Base-by-base conservation (phyloP, 2,329 filamentous ascomycete species). In the Penicillium sp. region DNA sequence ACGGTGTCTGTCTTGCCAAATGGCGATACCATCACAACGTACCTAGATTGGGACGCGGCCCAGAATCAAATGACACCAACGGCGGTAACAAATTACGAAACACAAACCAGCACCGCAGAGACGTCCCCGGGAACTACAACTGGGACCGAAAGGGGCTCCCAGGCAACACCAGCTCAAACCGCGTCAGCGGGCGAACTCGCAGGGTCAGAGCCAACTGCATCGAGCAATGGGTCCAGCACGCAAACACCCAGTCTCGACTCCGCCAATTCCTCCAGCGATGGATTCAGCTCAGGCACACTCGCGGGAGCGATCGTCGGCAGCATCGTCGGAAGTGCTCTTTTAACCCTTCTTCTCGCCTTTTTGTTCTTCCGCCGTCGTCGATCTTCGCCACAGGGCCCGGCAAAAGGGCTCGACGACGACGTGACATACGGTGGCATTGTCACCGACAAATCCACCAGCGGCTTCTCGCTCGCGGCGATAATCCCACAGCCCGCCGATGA, bases 401-500 rank as follows among this genome's bases (percentile, higher is more conserved):
- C 31, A 19, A 19, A 53, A 13, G 13, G 17, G 51, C 48, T 23
- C 45, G 15, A 56, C 9, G 23, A 41, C 41, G 41, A 13, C 26
- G 7, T 23, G 30, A 13, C n/a, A 26, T 23, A 19, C 26, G 6
- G 30, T 35, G 15, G 7, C 26, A 2, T 45, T 8, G 19, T 30
- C 29, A 35, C 26, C 15, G 57, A 53, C 11, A 55, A 48, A 17
- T 38, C 45, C 5, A 15, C 11, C 9, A 0, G 26, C 31, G 47
- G 46, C 46, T 58, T 62, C 58, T 30, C 38, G 54, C 19, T 61
- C 0, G 46, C 46, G 17, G 35, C 55, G 7, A 66, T 70, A 46
- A 66, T 72, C 9, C 72, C 75, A 5, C 67, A 71, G 17, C 68
- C 72, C 7, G 70, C 71, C 2, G 76, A 76, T 44, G 75, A 78